Evolutionary conservation across 1,284 basidiomycete genomes (phyloP), one percentile per base, ranked within the genome.

Genomic region (Fistulina hepatica): DNA sequence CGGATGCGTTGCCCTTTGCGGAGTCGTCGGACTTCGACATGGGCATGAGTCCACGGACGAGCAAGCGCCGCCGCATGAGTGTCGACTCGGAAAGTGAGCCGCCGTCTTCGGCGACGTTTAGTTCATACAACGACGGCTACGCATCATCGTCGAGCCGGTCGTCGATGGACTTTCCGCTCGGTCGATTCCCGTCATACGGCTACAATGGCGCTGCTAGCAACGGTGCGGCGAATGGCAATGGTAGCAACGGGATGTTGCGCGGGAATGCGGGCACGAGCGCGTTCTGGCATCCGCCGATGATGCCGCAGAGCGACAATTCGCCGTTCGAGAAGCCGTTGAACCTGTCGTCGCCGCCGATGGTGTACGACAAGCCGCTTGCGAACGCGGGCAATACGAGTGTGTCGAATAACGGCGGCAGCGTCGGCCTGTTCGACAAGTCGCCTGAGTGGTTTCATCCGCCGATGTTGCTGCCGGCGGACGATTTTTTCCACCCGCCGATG

Each of bases 231-330:
- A 47, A 26, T 20, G 23, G 33, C 15, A 37, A 35, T 17, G 24
- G 51, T 36, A 44, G 42, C 24, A 49, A 46, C 22, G 60, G 66
- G 39, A 67, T 64, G 16, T 62, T 68, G 5, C 59, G 76, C 20
- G 65, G 73, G 65, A 69, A 6, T 65, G 66, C 1, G 61, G 64
- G 39, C 19, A 39, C 21, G 1, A 76, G 69, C 44, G 64, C 73
- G 7, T 76, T 78, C 50, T 83, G 79, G 77, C 80, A 82, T 53
- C 78, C 80, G 2, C 76, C 77, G 5, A 77, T 79, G 67, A 64
- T 78, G 43, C 62, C 71, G 2, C 67, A 72, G 54, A 56, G 58
- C 31, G 61, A 65, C 41, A 58, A 64, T 41, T 73, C 71, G 8
- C 69, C 70, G 4, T 0, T 55, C 61, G 1, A 61, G 68, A 5